These are phyloP conservation scores for Elongisporangium anandrum DNA, from an alignment of 352 stramenopile species.

Conservation along the genomic window DNA sequence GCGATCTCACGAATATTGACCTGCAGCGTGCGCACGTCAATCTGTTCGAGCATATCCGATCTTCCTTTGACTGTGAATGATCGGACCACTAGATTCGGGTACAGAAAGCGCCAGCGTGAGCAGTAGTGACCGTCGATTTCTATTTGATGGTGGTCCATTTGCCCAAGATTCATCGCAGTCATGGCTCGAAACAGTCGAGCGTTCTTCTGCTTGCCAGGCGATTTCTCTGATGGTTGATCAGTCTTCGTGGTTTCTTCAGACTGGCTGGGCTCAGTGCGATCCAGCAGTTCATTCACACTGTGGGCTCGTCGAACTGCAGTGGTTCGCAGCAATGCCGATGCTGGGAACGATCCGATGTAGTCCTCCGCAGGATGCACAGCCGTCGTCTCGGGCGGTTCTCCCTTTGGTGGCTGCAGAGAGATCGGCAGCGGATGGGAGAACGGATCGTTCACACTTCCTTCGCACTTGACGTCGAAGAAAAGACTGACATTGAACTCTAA, in stretches of 20 bases:
- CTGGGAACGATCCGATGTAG: background rate
- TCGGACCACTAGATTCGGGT: constrained; percentile 55
- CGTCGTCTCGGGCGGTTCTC: background rate
- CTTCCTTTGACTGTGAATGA: constrained; percentile 21
- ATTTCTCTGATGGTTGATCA: background rate
- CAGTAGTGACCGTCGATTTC: constrained; percentile 20
- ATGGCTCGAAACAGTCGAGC: constrained; percentile 23
- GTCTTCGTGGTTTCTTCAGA: background rate
- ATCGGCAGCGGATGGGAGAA: constrained; percentile 73
- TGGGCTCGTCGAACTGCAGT: constrained; percentile 9
- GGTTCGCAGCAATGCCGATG: constrained; percentile 6
- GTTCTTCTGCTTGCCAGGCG: constrained; percentile 12
- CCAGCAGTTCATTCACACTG: constrained; percentile 19
- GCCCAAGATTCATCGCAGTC: constrained; percentile 20
- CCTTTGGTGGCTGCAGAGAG: constrained; percentile 27
- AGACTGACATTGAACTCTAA: constrained; percentile 74
- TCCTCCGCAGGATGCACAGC: background rate
- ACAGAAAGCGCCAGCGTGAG: constrained; percentile 60
- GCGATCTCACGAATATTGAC: constrained; percentile 58
- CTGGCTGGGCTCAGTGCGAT: background rate
- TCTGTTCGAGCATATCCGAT: constrained; percentile 16
- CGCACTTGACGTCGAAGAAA: constrained; percentile 78
- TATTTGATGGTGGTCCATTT: constrained; percentile 30
- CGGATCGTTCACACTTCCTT: constrained; percentile 45
- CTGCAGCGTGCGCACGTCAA: constrained; percentile 64